Evolutionary conservation across 2,329 filamentous ascomycete species (phyloP), one percentile per base, ranked within the genome.

Genomic region (Fusarium virguliforme): DNA sequence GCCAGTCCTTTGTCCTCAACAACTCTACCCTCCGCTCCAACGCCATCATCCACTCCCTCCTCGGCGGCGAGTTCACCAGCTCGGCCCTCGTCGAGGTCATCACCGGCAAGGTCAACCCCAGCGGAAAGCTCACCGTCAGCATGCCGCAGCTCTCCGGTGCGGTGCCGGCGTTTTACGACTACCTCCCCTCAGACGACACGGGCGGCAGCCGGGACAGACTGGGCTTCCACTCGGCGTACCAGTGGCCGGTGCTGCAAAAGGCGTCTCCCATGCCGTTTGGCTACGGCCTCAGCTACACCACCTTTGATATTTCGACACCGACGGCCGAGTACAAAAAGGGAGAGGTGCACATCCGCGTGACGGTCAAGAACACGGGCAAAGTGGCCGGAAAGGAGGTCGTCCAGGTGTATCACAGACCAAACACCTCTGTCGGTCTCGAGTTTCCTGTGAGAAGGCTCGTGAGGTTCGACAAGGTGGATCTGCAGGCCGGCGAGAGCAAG

Each of bases 61-160:
- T 92, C 2, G 89, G 89, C 0, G 89, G 90, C 3, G 86, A 91
- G 74, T 90, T 91, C 74, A 90, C 87, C 34, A 90, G 89, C 15
- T 89, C 89, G 62, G 87, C 89, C 0, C 79, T 92, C 13, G 84
- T 85, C 2, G 89, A 91, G 71, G 84, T 92, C 6, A 81, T 92
- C 3, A 91, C 90, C 57, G 90, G 90, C 10, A 84, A 86, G 35
- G 82, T 88, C 24, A 90, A 90, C 74, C 89, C 90, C 1, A 79
- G 78, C 48, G 78, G 77, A n/a, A 79, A 79, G 58, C 68, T 79
- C 9, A 77, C 78, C 0, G 82, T 87, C 10, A 85, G 83, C 3
- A 85, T 87, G 79, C 85, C 84, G 0, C 85, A 85, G 81, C 79
- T 75, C 3, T 75, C 80, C 5, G 78, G 82, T n/a, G 78, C 82